These are phyloP conservation scores for Fusarium torulosum DNA, from an alignment of 2,329 filamentous ascomycete species.

Conservation along the genomic window DNA sequence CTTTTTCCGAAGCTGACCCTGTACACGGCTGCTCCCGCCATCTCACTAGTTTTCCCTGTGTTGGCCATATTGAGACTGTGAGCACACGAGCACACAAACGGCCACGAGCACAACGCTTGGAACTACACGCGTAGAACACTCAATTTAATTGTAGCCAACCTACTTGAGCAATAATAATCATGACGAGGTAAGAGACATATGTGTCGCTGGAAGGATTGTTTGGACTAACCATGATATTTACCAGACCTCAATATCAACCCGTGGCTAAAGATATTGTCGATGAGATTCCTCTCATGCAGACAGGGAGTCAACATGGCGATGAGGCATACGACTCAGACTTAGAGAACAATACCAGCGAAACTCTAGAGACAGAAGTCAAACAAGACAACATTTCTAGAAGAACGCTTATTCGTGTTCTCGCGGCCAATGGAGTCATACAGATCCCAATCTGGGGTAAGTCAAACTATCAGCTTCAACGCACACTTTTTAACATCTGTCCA, in stretches of 20 bases:
- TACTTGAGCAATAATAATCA: not conserved
- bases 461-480: fast-evolving
- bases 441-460: slow-evolving; percentile 5
- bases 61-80: not conserved
- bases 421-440: slow-evolving; percentile 2
- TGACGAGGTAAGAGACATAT: not conserved
- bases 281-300: not conserved
- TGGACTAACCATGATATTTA: not conserved
- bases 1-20: not conserved
- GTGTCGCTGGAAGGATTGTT: fast-evolving
- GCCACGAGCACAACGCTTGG: too few relatives aligned
- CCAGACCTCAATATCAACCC: slow-evolving; percentile 2
- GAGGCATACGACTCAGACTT: not conserved
- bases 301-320: not conserved
- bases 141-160: too few relatives aligned
- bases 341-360: not conserved
- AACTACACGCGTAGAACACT: too few relatives aligned
- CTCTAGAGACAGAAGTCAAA: not conserved
- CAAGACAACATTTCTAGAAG: not conserved
- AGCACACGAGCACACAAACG: not conserved
- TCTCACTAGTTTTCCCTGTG: not conserved
- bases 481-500: not conserved
- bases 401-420: slow-evolving; percentile 2
- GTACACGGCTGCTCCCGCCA: not conserved
- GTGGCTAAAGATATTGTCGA: not conserved